These are phyloP conservation scores for Atalantia buxifolia DNA, from an alignment of 345 rosid species.

Conservation along the genomic window DNA sequence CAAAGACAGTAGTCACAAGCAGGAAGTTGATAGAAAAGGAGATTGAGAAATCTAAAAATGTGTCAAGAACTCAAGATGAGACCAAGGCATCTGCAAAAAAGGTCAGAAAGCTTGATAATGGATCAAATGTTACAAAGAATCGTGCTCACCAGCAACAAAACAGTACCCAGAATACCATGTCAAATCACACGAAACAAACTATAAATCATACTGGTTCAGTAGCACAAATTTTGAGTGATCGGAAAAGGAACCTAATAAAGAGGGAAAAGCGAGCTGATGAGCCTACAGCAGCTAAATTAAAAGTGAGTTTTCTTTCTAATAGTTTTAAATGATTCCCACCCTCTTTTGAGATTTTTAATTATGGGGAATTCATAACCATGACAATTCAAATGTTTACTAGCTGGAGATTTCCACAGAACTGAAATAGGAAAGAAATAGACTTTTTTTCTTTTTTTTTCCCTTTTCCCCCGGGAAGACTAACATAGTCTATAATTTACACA, in stretches of 20 bases:
- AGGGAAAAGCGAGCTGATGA: constrained; percentile 27
- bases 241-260: constrained; percentile 18
- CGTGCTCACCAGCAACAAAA: constrained; percentile 12
- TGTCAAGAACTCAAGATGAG: constrained; percentile 34
- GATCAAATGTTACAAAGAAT: constrained; percentile 24
- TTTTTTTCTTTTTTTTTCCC: no score
- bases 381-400: not conserved
- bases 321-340: not conserved
- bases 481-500: constrained; percentile 28
- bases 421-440: not conserved
- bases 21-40: constrained; percentile 34
- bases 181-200: constrained; percentile 18
- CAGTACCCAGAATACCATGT: constrained; percentile 20
- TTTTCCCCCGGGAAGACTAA: no score
- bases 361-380: not conserved
- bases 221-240: constrained; percentile 12
- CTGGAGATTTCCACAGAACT: not conserved
- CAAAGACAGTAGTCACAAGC: constrained; percentile 25
- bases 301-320: constrained; percentile 25
- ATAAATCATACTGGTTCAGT: not conserved
- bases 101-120: constrained; percentile 34
- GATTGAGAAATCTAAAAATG: constrained; percentile 33
- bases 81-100: constrained; percentile 26
- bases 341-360: not conserved
- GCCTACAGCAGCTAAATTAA: constrained; percentile 6